Conservation (phyloP, 2,329 filamentous ascomycete species). For the Aspergillus neotritici region DNA sequence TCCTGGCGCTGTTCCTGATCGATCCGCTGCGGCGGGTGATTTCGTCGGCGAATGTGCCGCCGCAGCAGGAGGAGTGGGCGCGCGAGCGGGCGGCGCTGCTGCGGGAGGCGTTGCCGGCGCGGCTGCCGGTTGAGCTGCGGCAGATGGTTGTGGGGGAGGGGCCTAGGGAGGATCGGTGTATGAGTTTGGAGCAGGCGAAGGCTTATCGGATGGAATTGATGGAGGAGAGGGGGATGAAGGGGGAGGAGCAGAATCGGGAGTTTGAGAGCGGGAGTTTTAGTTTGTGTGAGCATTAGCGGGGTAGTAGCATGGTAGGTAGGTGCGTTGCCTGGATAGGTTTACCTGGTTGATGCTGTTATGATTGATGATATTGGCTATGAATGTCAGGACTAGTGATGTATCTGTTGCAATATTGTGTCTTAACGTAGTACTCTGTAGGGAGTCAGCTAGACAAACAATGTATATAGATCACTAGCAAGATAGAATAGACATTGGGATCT, state of each 20-base stretch:
- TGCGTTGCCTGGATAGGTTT: too few species aligned
- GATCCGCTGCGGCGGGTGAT: constrained; percentile 51
- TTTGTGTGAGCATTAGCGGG: constrained; percentile 17
- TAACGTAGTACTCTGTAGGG: too few species aligned
- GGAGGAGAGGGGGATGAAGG: constrained; percentile 28
- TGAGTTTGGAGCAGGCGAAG: constrained; percentile 33
- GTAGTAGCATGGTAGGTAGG: too few species aligned
- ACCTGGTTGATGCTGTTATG: too few species aligned
- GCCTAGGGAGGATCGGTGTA: constrained; percentile 20
- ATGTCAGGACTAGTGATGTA: too few species aligned
- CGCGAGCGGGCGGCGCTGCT: constrained; percentile 13
- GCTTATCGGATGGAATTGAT: constrained; percentile 35
- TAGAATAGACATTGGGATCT: too few species aligned
- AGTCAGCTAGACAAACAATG: too few species aligned
- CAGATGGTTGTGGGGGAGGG: constrained; percentile 22
- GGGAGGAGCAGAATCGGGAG: constrained; percentile 5
- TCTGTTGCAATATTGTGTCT: too few species aligned
- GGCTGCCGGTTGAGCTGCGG: constrained; percentile 21
- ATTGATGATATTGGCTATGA: too few species aligned
- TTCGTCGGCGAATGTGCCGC: constrained; percentile 48
- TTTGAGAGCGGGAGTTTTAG: constrained; percentile 13
- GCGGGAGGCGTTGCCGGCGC: constrained; percentile 8
- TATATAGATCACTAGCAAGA: too few species aligned
- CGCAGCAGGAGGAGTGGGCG: constrained; percentile 48
- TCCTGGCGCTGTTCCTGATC: constrained; percentile 55